A percentile compares a stretch with the other conserved stretches of the same genome.
Evolutionary conservation across 2,329 filamentous ascomycete species (phyloP).

Genomic region (Sporothrix variecibatus): DNA sequence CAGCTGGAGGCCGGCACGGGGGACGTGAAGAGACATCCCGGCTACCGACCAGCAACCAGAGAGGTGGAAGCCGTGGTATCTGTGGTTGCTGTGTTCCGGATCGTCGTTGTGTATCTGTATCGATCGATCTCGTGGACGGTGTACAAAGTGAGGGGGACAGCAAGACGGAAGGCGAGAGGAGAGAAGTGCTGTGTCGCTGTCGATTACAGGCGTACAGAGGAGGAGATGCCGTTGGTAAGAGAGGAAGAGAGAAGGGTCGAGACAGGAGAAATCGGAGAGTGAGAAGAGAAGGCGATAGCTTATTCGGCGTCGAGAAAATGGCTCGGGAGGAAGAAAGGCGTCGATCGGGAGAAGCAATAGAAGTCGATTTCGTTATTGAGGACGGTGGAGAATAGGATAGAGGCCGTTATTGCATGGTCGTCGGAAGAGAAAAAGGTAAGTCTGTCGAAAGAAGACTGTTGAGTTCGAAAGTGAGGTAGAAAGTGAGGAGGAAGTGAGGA

Average conservation of each 20-base stretch:
- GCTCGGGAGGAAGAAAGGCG: not conserved
- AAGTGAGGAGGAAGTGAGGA: not conserved
- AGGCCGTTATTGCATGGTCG: not conserved
- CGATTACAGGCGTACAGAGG: not conserved
- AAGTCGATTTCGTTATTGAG: not conserved
- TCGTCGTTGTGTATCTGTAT: not conserved
- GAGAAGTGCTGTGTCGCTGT: not conserved
- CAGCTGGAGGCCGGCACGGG: conserved; percentile 59
- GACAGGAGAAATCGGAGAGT: not conserved
- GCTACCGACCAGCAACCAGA: conserved; percentile 32
- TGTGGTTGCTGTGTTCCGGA: not conserved
- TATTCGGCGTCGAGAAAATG: not conserved
- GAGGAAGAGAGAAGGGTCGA: not conserved
- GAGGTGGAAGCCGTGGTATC: conserved; percentile 18
- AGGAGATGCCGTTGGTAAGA: not conserved
- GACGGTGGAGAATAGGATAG: not conserved
- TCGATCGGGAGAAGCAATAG: not conserved
- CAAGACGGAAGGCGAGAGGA: not conserved
- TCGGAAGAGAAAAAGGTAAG: not conserved
- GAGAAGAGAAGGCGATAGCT: not conserved
- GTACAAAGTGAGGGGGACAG: not conserved
- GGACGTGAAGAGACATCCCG: conserved; percentile 52
- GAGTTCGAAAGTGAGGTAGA: not conserved
- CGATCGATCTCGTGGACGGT: not conserved
- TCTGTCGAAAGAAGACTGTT: not conserved